Conservation (phyloP, 306 rosid genomes). For the Vigna trinervia region DNA sequence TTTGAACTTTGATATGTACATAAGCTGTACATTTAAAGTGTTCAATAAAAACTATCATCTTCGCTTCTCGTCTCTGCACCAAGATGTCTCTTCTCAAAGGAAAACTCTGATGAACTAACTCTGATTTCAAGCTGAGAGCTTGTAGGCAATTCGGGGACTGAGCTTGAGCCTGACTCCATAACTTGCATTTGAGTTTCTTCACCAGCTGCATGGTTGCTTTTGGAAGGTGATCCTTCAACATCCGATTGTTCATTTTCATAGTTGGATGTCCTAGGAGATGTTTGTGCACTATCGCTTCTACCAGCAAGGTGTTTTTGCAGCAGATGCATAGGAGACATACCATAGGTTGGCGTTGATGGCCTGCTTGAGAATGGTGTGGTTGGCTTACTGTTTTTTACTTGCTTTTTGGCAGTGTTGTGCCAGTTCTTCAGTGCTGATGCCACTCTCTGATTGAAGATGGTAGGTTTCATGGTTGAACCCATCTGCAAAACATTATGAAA, state of each 20-base stretch:
- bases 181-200: constrained; percentile 34
- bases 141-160: constrained; percentile 39
- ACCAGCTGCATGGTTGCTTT: constrained; percentile 24
- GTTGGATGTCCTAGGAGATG: constrained; percentile 57
- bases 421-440: constrained; percentile 66
- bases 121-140: constrained; percentile 49
- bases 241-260: constrained; percentile 53
- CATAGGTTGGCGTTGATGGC: constrained; percentile 62
- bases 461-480: constrained; percentile 78
- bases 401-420: constrained; percentile 65
- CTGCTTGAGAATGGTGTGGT: constrained; percentile 63
- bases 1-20: constrained; percentile 2
- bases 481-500: constrained; percentile 54
- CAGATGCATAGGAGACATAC: constrained; percentile 76
- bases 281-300: constrained; percentile 41
- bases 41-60: neutral
- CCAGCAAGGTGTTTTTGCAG: constrained; percentile 49
- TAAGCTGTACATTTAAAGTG: constrained; percentile 31
- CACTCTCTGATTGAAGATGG: constrained; percentile 66
- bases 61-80: neutral
- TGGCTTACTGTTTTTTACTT: constrained; percentile 45
- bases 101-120: constrained; percentile 44
- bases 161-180: constrained; percentile 36
- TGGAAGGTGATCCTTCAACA: constrained; percentile 50
- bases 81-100: constrained; percentile 48